These are phyloP conservation scores for Liquidambar formosana DNA, from an alignment of 164 flowering plant genomes.

Conservation along the genomic window DNA sequence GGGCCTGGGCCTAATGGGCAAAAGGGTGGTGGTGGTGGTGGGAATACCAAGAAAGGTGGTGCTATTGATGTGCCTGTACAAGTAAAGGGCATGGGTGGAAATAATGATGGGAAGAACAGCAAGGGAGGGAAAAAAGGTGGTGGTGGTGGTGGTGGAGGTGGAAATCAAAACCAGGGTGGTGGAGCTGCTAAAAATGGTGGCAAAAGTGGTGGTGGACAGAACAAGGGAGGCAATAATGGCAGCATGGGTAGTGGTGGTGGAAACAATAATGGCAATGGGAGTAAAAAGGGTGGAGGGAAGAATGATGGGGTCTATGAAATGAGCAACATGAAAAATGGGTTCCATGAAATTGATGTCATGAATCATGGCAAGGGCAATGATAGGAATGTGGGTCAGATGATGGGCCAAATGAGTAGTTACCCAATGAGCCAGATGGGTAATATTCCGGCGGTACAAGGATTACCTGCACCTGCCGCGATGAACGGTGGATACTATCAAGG, in stretches of 20 bases:
- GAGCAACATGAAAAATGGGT: no score
- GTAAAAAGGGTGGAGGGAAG: conserved; percentile 13
- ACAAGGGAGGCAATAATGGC: conserved; percentile 16
- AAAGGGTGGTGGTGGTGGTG: conserved; percentile 21
- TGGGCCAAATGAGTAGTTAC: conserved; percentile 30
- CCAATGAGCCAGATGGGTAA: conserved; percentile 32
- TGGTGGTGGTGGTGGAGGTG: conserved; percentile 14
- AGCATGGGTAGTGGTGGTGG: conserved; percentile 13
- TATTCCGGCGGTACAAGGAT: conserved; percentile 49
- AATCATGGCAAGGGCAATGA: conserved; percentile 11
- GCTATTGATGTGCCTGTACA: conserved; percentile 29
- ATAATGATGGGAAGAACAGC: conserved; percentile 17
- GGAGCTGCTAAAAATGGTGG: conserved; percentile 21
- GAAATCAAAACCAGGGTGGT: conserved; percentile 14
- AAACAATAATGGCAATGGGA: conserved; percentile 21
- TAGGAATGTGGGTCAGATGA: conserved; percentile 16
- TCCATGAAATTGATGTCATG: conserved; percentile 10
- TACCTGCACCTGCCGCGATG: conserved; percentile 36
- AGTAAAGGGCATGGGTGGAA: conserved; percentile 37
- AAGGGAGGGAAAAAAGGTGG: conserved; percentile 29
- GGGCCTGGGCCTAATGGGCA: conserved; percentile 24
- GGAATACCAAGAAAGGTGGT: conserved; percentile 22
- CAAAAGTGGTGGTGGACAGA: conserved; percentile 9
- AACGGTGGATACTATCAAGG: conserved; percentile 46
- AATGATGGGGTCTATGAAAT: no score